Base-by-base conservation (phyloP, 2,329 filamentous ascomycete species). In the Pestalotiopsis sp. region DNA sequence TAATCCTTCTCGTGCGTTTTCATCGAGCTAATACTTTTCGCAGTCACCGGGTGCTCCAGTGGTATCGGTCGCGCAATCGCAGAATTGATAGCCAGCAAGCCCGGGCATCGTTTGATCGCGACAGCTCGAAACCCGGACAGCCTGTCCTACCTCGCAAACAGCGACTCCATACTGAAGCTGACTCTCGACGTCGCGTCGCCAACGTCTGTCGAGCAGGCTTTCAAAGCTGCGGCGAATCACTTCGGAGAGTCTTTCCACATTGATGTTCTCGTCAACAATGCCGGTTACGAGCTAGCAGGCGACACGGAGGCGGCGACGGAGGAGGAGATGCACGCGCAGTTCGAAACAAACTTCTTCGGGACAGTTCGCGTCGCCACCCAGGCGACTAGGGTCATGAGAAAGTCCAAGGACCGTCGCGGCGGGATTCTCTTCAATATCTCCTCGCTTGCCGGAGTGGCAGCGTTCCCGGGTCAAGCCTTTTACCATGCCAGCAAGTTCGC, bases 231-330 rank as follows among this genome's bases (percentile, higher is more conserved):
- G 3, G 62, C 13, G 4, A 14, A 23, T 3, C 62, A 36, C 17
- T 64, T 64, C n/a, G 62, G 62, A 27, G 62, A 61, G 17, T 17
- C 57, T 4, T 27, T 56, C 9, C 63, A 56, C 13, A 64, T 82
- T 7, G 80, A 81, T 68, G 69, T 81, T 4, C 73, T 82, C 13
- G 71, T 81, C 60, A 82, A 82, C 71, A 83, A 83, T 68, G 82
- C 82, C 3, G 82, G 77, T 2, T 66, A 57, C 49, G 49, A 23
- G 9, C 3, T 58, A 0, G 27, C 27, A 11, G 64, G 64, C 4
- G 64, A 66, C 27, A 58, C 45, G 0, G 64, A 66, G 25, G 36
- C 20, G 0, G 17, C 45, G 1, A 20, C 41, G 1, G 64, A 66
- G 41, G 64, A 36, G 12, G 27, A 57, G 7, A 27, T 45, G 20